Evolutionary conservation across 73 alveolate genomes (phyloP).

Genomic region (Paramecium primaurelia): DNA sequence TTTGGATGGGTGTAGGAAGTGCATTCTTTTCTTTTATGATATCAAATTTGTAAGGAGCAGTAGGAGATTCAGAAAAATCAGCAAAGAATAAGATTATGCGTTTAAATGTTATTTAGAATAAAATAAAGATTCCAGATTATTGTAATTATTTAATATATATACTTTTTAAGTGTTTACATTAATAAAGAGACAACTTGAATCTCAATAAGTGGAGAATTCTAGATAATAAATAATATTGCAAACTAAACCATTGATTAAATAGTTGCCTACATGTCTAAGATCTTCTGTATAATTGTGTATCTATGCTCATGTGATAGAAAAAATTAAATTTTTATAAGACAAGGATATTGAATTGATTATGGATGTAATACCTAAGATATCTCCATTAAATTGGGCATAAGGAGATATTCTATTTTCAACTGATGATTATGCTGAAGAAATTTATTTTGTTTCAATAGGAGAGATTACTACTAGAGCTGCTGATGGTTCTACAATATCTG

Average conservation of each 20-base stretch:
- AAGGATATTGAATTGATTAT: slow-evolving; percentile 35
- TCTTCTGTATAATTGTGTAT: slow-evolving; percentile 40
- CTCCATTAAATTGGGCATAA: slow-evolving; percentile 43
- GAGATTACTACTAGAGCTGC: slow-evolving; percentile 46
- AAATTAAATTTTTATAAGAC: slow-evolving; percentile 14
- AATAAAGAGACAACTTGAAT: slow-evolving; percentile 41
- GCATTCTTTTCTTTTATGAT: slow-evolving; percentile 65
- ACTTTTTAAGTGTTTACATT: neutral
- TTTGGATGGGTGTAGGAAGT: slow-evolving; percentile 70
- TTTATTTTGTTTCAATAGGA: slow-evolving; percentile 38
- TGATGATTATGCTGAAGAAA: slow-evolving; percentile 49
- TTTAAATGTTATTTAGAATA: neutral
- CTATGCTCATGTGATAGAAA: slow-evolving; percentile 39
- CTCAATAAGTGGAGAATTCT: neutral
- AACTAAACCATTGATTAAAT: slow-evolving; percentile 22
- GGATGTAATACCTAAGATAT: slow-evolving; percentile 41
- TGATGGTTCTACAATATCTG: slow-evolving; percentile 33
- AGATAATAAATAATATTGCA: neutral
- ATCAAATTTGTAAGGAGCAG: slow-evolving; percentile 57
- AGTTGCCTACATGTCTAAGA: slow-evolving; percentile 41
- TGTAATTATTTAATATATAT: neutral
- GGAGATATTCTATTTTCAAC: slow-evolving; percentile 44
- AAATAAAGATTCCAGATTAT: slow-evolving; percentile 12
- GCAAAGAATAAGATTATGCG: slow-evolving; percentile 11
- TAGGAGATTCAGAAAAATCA: slow-evolving; percentile 25